These are phyloP conservation scores for Trichoderma polysporum DNA, from an alignment of 2,329 filamentous ascomycete genomes.

Conservation along the genomic window DNA sequence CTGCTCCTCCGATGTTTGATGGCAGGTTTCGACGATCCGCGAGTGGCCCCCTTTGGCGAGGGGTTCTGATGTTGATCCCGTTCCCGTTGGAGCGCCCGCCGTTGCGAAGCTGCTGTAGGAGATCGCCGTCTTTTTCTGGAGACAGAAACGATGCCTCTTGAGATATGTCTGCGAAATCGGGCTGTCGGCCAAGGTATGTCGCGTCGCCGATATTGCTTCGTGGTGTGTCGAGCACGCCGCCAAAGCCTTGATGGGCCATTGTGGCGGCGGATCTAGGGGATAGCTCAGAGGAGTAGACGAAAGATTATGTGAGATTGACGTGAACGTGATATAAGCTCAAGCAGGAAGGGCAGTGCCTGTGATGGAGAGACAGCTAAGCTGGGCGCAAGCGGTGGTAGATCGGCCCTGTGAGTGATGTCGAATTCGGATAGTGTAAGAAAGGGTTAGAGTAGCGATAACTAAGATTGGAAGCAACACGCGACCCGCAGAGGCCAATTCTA, in stretches of 20 bases:
- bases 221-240: conserved; percentile 74
- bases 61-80: conserved; percentile 66
- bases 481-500: not conserved
- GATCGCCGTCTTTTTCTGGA: conserved; percentile 65
- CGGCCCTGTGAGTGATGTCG: not conserved
- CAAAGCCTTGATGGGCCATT: conserved; percentile 65
- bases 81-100: conserved; percentile 51
- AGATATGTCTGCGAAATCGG: conserved; percentile 75
- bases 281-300: not conserved
- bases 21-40: conserved; percentile 71
- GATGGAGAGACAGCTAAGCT: not conserved
- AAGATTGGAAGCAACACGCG: not conserved
- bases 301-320: not conserved
- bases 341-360: not conserved
- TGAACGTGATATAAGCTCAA: not conserved
- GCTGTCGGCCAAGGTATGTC: conserved; percentile 70
- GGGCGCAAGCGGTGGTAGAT: not conserved
- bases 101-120: conserved; percentile 73
- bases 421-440: not conserved
- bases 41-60: conserved; percentile 68
- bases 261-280: conserved; percentile 25
- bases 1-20: conserved; percentile 62
- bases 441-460: not conserved
- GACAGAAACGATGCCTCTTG: conserved; percentile 85
- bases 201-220: conserved; percentile 81